Conservation (phyloP, 129 eudicot genomes). For the Chrysanthemum makinoi region DNA sequence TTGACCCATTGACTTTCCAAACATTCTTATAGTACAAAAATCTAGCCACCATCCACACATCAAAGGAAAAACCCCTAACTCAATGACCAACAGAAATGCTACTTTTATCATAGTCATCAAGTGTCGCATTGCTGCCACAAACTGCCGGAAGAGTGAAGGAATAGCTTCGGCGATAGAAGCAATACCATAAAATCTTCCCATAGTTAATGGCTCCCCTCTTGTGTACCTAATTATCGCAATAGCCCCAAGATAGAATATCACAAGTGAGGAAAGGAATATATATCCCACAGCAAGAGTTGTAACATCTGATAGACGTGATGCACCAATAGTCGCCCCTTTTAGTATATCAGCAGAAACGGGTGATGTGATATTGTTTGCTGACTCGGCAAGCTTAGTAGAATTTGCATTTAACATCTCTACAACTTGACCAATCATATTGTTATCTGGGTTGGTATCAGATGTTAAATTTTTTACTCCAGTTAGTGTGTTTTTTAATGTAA, state of each 20-base stretch:
- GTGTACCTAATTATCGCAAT: slow-evolving; percentile 70
- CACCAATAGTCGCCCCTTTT: slow-evolving; percentile 55
- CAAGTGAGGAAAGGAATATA: slow-evolving; percentile 60
- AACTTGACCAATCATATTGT: slow-evolving; percentile 15
- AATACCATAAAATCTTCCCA: slow-evolving; percentile 86
- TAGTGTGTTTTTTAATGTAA: slow-evolving; percentile 65
- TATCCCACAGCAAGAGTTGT: slow-evolving; percentile 95
- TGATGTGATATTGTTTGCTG: slow-evolving; percentile 45
- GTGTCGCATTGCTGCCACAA: slow-evolving; percentile 85
- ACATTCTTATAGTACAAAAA: slow-evolving; percentile 89
- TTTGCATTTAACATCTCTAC: slow-evolving; percentile 50
- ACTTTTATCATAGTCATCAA: slow-evolving; percentile 92
- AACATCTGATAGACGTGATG: slow-evolving; percentile 73
- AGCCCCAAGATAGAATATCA: slow-evolving; percentile 66
- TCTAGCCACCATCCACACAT: slow-evolving; percentile 99
- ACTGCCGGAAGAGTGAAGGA: slow-evolving; percentile 88
- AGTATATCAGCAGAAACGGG: slow-evolving; percentile 48
- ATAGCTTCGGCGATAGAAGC: slow-evolving; percentile 78
- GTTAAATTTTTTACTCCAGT: slow-evolving; percentile 65
- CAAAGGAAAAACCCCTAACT: slow-evolving; percentile 89
- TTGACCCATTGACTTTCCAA: slow-evolving; percentile 83
- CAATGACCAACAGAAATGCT: slow-evolving; percentile 88
- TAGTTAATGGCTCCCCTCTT: slow-evolving; percentile 75
- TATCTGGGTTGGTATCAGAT: slow-evolving; percentile 36
- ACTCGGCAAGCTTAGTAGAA: slow-evolving; percentile 42